A percentile compares a stretch with the other conserved stretches of the same genome.
These are phyloP conservation scores for Sporothrix humicola DNA, from an alignment of 2,329 filamentous ascomycete genomes.

Conservation along the genomic window DNA sequence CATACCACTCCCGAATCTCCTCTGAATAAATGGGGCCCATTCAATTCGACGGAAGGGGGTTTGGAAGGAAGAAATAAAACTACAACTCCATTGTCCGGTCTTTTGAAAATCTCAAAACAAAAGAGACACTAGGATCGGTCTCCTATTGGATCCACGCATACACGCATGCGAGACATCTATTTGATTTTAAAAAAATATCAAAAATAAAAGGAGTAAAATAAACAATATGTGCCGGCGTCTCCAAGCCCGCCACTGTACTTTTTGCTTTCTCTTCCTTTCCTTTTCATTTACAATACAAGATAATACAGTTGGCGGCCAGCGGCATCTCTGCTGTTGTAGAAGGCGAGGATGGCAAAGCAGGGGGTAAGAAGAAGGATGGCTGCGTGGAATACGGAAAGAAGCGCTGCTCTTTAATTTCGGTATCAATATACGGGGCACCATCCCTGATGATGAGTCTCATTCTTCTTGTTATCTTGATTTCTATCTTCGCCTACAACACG, in stretches of 20 bases:
- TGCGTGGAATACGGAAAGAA: conserved; percentile 11
- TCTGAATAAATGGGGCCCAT: too few relatives aligned
- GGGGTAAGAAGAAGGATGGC: not conserved
- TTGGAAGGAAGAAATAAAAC: too few relatives aligned
- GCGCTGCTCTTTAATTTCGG: not conserved
- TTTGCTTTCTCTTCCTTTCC: not conserved
- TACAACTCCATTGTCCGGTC: too few relatives aligned
- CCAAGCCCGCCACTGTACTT: not conserved
- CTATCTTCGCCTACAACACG: too few relatives aligned
- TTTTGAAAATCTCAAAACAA: not conserved
- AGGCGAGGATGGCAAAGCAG: not conserved
- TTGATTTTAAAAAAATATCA: not conserved
- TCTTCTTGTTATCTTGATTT: too few relatives aligned
- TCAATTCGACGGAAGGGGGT: too few relatives aligned
- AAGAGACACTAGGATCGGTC: not conserved
- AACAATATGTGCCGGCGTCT: not conserved
- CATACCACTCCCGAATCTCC: not conserved
- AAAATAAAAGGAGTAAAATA: not conserved
- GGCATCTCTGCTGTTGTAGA: not conserved
- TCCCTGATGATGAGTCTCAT: not conserved
- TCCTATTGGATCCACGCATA: conserved; percentile 27
- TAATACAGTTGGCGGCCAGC: not conserved
- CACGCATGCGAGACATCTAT: not conserved
- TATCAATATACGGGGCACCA: not conserved
- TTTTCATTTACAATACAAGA: not conserved